Conservation (phyloP, 805 yeast genomes). For the Yarrowia sp. region DNA sequence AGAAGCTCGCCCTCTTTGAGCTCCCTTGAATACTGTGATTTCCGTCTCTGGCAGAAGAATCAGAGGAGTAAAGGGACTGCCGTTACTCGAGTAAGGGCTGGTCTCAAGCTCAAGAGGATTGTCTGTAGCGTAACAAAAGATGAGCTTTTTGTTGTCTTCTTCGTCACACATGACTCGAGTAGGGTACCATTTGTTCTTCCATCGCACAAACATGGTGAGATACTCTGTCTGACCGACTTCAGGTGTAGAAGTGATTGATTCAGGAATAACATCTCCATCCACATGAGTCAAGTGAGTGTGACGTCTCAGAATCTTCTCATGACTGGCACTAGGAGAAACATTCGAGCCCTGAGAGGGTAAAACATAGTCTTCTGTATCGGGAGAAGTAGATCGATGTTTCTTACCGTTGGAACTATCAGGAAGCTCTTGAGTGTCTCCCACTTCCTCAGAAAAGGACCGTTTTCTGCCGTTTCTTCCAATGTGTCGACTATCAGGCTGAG, state of each 20-base stretch:
- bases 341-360: conserved; percentile 5
- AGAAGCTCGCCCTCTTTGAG: not conserved
- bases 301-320: conserved; percentile 13
- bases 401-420: not conserved
- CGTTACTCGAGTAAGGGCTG: conserved; percentile 1
- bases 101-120: conserved; percentile 2
- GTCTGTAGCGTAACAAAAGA: conserved; percentile 2
- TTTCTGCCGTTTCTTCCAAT: not conserved
- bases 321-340: conserved; percentile 7
- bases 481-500: conserved; percentile 7
- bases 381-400: not conserved
- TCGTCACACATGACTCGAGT: conserved; percentile 4
- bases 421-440: not conserved
- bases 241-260: conserved; percentile 19
- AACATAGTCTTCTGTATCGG: not conserved
- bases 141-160: not conserved
- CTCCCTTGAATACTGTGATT: not conserved
- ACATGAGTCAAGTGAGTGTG: not conserved
- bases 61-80: conserved; percentile 4
- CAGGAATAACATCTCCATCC: conserved; percentile 1
- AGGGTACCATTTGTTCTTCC: conserved; percentile 6
- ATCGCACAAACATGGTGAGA: not conserved
- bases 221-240: not conserved
- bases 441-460: conserved; percentile 1
- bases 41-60: not conserved